phyloP scores from a whole-genome alignment of 2,329 filamentous ascomycete genomes.

The Fusarium coicis region DNA sequence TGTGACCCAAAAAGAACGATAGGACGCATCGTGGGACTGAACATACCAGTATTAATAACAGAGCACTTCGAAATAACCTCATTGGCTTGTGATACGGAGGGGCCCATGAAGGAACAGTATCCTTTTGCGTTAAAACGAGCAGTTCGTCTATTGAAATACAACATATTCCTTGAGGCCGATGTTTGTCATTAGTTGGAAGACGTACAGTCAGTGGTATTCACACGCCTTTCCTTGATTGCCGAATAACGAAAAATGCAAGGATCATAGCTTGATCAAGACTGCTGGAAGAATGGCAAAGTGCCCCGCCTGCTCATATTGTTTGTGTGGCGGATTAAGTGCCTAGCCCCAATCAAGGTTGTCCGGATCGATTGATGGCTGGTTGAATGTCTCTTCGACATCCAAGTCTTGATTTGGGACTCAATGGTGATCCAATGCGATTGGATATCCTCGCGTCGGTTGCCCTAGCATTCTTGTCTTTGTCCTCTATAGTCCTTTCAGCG shows the following conservation, averaged over 20 bases:
- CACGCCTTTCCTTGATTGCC: slow-evolving; percentile 14
- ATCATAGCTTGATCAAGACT: slow-evolving; percentile 7
- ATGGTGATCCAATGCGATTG: neutral
- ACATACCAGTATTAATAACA: neutral
- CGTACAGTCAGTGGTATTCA: neutral
- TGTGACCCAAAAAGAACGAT: neutral
- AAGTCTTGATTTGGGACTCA: neutral
- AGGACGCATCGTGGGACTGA: neutral
- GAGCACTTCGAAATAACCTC: neutral
- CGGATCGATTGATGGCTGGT: slow-evolving; percentile 19
- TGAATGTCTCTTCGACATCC: slow-evolving; percentile 4
- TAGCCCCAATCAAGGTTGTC: neutral
- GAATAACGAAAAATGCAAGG: slow-evolving; percentile 20
- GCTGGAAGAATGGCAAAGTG: slow-evolving; percentile 12
- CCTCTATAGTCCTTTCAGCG: neutral
- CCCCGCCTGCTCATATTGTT: slow-evolving; percentile 21
- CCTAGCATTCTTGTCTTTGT: neutral
- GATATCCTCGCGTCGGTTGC: neutral
- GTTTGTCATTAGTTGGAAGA: neutral
- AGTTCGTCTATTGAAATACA: neutral
- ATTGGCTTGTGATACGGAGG: neutral
- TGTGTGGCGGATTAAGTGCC: slow-evolving; percentile 25
- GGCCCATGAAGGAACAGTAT: neutral
- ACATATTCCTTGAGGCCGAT: neutral
- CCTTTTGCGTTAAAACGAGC: neutral